A percentile compares a stretch with the other conserved stretches of the same genome.
Evolutionary conservation across 2,329 filamentous ascomycete species (phyloP).

Genomic region (Aureobasidium sp.): DNA sequence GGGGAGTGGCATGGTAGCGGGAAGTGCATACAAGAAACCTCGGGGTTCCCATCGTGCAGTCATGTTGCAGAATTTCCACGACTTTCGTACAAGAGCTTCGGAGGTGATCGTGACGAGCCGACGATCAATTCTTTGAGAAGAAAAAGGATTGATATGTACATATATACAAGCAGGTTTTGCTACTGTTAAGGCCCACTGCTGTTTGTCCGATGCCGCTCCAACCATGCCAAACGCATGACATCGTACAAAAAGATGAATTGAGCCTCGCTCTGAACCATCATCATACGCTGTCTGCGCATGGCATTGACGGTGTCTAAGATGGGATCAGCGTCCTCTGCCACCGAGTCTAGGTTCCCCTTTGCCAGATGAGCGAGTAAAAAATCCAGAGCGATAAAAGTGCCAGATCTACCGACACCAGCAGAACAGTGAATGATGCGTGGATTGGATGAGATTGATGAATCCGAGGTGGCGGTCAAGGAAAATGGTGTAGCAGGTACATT

Average conservation of each 20-base stretch:
- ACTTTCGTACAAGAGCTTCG: too few relatives aligned
- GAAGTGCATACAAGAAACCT: too few relatives aligned
- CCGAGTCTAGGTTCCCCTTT: slow-evolving; percentile 56
- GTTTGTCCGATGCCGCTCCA: neutral
- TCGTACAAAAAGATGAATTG: slow-evolving; percentile 89
- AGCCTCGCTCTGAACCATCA: slow-evolving; percentile 86
- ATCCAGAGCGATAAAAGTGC: slow-evolving; percentile 95
- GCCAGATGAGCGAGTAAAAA: slow-evolving; percentile 78
- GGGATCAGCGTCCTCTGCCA: slow-evolving; percentile 52
- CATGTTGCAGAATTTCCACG: too few relatives aligned
- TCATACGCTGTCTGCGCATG: slow-evolving; percentile 79
- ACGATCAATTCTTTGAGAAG: too few relatives aligned
- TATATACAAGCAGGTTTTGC: too few relatives aligned
- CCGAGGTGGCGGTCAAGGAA: neutral
- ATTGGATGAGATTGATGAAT: slow-evolving; percentile 37
- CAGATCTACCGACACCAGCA: slow-evolving; percentile 86
- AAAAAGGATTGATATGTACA: too few relatives aligned
- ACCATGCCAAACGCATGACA: slow-evolving; percentile 67
- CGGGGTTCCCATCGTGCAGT: too few relatives aligned
- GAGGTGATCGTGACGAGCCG: too few relatives aligned
- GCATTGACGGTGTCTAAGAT: slow-evolving; percentile 72
- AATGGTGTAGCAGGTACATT: slow-evolving; percentile 20
- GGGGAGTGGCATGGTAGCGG: too few relatives aligned
- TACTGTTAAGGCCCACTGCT: neutral
- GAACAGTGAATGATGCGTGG: slow-evolving; percentile 69